These are phyloP conservation scores for Gossypium sturtianum DNA, from an alignment of 345 rosid genomes.

Conservation along the genomic window DNA sequence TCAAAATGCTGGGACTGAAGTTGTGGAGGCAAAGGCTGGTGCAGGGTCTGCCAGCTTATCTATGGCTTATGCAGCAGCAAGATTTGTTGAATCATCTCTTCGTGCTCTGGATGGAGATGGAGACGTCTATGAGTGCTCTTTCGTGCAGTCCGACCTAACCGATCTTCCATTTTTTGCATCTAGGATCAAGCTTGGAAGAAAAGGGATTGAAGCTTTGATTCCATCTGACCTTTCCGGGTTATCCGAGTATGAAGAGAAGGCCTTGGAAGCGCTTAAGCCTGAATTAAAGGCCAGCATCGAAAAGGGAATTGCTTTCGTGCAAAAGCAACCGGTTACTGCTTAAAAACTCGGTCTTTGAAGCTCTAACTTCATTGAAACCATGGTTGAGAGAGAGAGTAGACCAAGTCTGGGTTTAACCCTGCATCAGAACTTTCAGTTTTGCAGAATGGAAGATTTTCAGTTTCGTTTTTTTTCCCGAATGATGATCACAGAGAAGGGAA, in stretches of 20 bases:
- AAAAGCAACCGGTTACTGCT: slow-evolving; percentile 56
- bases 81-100: slow-evolving; percentile 94
- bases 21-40: slow-evolving; percentile 96
- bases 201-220: slow-evolving; percentile 75
- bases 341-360: slow-evolving; percentile 15
- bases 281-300: slow-evolving; percentile 84
- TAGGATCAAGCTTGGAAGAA: slow-evolving; percentile 73
- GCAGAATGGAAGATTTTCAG: slow-evolving; percentile 18
- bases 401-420: slow-evolving; percentile 5
- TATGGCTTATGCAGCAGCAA: slow-evolving; percentile 96
- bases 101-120: slow-evolving; percentile 89
- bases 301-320: slow-evolving; percentile 71
- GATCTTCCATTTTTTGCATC: slow-evolving; percentile 93
- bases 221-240: slow-evolving; percentile 65
- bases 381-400: slow-evolving; percentile 1
- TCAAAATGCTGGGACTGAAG: slow-evolving; percentile 93
- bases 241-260: slow-evolving; percentile 74
- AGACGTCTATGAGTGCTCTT: slow-evolving; percentile 82
- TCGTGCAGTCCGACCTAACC: slow-evolving; percentile 63
- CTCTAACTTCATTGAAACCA: slow-evolving; percentile 9
- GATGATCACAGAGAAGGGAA: neutral
- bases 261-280: slow-evolving; percentile 70
- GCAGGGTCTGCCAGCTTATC: slow-evolving; percentile 96
- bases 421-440: slow-evolving; percentile 28
- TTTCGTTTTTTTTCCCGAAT: neutral